phyloP scores from a whole-genome alignment of 1,139 yeast genomes.

The Geotrichum cucujoidarum region DNA sequence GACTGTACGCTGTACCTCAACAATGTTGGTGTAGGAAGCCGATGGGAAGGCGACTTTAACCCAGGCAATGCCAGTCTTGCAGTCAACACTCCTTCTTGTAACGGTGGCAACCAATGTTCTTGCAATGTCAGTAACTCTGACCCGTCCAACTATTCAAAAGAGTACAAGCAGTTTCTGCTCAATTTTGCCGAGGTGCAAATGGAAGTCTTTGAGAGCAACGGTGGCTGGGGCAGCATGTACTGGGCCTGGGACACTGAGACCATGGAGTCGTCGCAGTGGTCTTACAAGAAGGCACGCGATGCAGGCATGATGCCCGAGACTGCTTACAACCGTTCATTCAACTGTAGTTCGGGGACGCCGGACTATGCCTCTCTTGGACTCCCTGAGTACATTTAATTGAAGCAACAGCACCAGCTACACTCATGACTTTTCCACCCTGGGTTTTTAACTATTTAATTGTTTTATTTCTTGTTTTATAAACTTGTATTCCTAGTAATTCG shows the following conservation, averaged over 20 bases:
- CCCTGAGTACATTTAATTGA: too few relatives aligned
- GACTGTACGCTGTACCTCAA: slow-evolving; percentile 86
- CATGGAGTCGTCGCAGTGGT: slow-evolving; percentile 34
- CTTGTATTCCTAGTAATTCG: background rate
- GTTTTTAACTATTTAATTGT: slow-evolving; percentile 20
- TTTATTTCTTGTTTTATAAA: background rate
- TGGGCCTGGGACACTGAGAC: slow-evolving; percentile 39
- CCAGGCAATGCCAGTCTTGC: slow-evolving; percentile 23
- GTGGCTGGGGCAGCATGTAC: slow-evolving; percentile 37
- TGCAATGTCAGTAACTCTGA: slow-evolving; percentile 31
- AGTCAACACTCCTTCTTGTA: slow-evolving; percentile 30
- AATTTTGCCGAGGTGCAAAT: slow-evolving; percentile 37
- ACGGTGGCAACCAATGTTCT: slow-evolving; percentile 31
- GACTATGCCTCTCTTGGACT: slow-evolving; percentile 31
- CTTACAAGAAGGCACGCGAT: slow-evolving; percentile 33
- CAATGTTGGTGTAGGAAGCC: slow-evolving; percentile 82
- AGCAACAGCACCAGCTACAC: too few relatives aligned
- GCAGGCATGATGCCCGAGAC: slow-evolving; percentile 33
- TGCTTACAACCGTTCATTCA: slow-evolving; percentile 32
- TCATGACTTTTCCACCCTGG: too few relatives aligned
- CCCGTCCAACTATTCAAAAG: slow-evolving; percentile 29
- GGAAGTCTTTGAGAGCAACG: slow-evolving; percentile 33
- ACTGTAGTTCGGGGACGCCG: slow-evolving; percentile 28
- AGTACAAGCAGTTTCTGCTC: slow-evolving; percentile 31
- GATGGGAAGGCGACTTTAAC: slow-evolving; percentile 57